Evolutionary conservation across 352 stramenopile species (phyloP).

Genomic region (Globisporangium yorkense): DNA sequence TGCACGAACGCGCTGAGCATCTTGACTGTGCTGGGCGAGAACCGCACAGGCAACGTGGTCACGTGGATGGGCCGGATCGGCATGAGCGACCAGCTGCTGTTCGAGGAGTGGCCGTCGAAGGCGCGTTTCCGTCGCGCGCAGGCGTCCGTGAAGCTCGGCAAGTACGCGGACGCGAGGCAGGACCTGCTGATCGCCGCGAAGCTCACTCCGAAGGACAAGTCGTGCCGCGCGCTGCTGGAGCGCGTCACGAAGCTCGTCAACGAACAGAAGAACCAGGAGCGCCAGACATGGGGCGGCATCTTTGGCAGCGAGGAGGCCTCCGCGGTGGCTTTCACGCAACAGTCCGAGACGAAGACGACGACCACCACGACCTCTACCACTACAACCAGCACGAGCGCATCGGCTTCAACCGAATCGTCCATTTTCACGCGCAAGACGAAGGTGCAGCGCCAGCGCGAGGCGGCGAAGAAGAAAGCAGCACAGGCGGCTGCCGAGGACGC

Average conservation of each 20-base stretch:
- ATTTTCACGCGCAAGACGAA: slow-evolving; percentile 78
- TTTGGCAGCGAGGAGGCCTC: slow-evolving; percentile 29
- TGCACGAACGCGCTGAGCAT: slow-evolving; percentile 83
- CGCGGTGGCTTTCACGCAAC: slow-evolving; percentile 10
- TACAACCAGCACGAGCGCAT: neutral
- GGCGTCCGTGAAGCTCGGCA: slow-evolving; percentile 67
- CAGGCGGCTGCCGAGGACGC: slow-evolving; percentile 2
- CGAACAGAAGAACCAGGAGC: slow-evolving; percentile 75
- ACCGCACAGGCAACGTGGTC: slow-evolving; percentile 73
- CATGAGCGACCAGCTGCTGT: slow-evolving; percentile 73
- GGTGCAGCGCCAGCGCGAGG: slow-evolving; percentile 25
- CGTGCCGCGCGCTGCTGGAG: slow-evolving; percentile 69
- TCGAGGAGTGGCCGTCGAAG: slow-evolving; percentile 84
- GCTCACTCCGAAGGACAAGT: slow-evolving; percentile 78
- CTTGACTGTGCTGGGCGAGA: slow-evolving; percentile 66
- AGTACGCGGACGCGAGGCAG: slow-evolving; percentile 65
- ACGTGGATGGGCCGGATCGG: slow-evolving; percentile 81
- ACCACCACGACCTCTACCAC: slow-evolving; percentile 14
- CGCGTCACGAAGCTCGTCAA: slow-evolving; percentile 61
- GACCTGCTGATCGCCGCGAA: slow-evolving; percentile 75
- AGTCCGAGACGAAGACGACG: slow-evolving; percentile 14
- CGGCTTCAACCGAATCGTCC: slow-evolving; percentile 27
- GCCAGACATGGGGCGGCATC: slow-evolving; percentile 75
- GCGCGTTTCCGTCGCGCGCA: slow-evolving; percentile 79
- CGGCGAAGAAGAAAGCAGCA: slow-evolving; percentile 2